phyloP scores from a whole-genome alignment of 768 basidiomycete genomes.

The Leucosporidium yakuticum region DNA sequence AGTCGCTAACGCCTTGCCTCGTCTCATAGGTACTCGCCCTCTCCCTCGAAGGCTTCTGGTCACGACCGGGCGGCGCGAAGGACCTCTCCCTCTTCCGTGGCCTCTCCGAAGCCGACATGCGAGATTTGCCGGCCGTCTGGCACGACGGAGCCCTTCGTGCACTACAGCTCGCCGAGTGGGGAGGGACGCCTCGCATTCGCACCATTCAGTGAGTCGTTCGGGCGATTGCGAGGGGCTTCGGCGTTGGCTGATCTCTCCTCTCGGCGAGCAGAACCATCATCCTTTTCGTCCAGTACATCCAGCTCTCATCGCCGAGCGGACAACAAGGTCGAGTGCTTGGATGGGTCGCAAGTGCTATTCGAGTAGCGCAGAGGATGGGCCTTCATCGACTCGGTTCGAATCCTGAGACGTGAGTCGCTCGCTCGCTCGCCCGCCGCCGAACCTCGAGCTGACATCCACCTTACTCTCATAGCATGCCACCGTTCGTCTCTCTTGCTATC shows the following conservation, averaged over 20 bases:
- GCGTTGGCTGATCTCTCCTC: not conserved
- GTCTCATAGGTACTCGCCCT: conserved; percentile 29
- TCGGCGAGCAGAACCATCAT: conserved; percentile 6
- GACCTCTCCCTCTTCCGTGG: conserved; percentile 28
- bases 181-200: conserved; percentile 30
- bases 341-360: conserved; percentile 26
- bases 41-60: conserved; percentile 34
- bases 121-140: conserved; percentile 31
- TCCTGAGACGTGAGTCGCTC: conserved; percentile 1
- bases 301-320: conserved; percentile 24
- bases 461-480: no score
- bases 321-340: conserved; percentile 27
- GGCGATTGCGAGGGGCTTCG: no score
- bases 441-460: not conserved
- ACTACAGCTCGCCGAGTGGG: conserved; percentile 32
- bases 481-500: no score
- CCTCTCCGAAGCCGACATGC: conserved; percentile 21
- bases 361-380: conserved; percentile 28
- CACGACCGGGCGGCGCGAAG: conserved; percentile 16
- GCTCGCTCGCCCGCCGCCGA: not conserved
- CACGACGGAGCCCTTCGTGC: conserved; percentile 33
- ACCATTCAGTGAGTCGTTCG: conserved; percentile 21
- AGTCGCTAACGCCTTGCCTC: not conserved
- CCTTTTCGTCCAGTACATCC: conserved; percentile 28
- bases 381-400: conserved; percentile 26